Evolutionary conservation across 768 basidiomycete species (phyloP).

Genomic region (Tremella yokohamensis): DNA sequence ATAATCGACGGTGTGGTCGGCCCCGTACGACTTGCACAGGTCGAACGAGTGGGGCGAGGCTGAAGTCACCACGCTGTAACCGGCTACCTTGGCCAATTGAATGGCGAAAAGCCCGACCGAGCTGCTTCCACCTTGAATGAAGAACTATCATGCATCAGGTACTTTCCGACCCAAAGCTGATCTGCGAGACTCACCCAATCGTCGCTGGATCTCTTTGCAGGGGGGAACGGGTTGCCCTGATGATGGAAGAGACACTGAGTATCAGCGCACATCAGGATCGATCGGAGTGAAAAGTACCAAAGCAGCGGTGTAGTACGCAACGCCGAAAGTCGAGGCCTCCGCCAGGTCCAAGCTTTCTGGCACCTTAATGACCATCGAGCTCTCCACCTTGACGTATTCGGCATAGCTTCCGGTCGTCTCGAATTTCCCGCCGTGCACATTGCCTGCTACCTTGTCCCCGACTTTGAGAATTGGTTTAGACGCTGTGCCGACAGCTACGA

Average conservation of each 20-base stretch:
- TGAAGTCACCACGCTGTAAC: constrained; percentile 50
- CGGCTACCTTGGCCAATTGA: constrained; percentile 33
- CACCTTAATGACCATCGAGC: constrained; percentile 28
- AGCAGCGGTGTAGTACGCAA: constrained; percentile 35
- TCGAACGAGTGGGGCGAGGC: constrained; percentile 52
- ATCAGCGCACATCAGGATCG: no score
- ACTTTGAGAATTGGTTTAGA: constrained; percentile 14
- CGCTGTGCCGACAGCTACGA: constrained; percentile 24
- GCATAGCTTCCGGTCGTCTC: constrained; percentile 27
- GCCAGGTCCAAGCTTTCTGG: constrained; percentile 22
- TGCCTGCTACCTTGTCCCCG: constrained; percentile 35
- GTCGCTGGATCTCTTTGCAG: constrained; percentile 3
- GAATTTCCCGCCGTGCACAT: constrained; percentile 34
- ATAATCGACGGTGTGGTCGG: constrained; percentile 55
- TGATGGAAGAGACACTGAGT: constrained; percentile 13
- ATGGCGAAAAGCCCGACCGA: constrained; percentile 51
- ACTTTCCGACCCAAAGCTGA: not conserved
- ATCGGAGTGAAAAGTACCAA: no score
- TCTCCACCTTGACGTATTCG: constrained; percentile 31
- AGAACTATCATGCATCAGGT: constrained; percentile 20
- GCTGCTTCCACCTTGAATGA: constrained; percentile 48
- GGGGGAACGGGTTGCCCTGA: constrained; percentile 11
- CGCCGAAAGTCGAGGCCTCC: constrained; percentile 32
- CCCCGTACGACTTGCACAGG: constrained; percentile 52
- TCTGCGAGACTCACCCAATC: constrained; percentile 10